These are phyloP conservation scores for Auxenochlorella protothecoides DNA, from an alignment of 139 green algal genomes.

Conservation along the genomic window DNA sequence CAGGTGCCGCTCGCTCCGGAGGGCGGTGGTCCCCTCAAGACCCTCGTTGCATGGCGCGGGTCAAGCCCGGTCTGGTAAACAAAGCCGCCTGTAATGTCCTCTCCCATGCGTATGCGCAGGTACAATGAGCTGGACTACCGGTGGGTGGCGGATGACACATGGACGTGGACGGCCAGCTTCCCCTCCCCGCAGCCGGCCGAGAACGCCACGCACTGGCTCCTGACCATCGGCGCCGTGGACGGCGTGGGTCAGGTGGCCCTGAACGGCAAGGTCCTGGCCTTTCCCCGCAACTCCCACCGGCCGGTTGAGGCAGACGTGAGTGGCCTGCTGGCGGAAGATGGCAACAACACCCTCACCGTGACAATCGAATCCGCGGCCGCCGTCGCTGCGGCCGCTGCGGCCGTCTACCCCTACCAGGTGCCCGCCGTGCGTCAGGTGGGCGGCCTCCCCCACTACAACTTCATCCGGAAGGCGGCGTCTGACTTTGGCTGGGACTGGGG, in stretches of 20 bases:
- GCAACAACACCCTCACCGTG: slow-evolving; percentile 9
- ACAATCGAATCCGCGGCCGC: slow-evolving; percentile 7
- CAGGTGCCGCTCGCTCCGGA: neutral
- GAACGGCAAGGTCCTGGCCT: slow-evolving; percentile 22
- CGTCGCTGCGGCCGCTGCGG: neutral
- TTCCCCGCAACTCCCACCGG: slow-evolving; percentile 35
- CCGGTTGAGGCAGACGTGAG: slow-evolving; percentile 7
- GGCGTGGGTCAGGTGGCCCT: slow-evolving; percentile 3
- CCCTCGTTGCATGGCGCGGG: too few species aligned
- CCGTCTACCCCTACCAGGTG: slow-evolving; percentile 22
- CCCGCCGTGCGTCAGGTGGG: slow-evolving; percentile 10
- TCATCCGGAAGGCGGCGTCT: slow-evolving; percentile 56
- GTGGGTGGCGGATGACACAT: slow-evolving; percentile 47
- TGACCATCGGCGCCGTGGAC: slow-evolving; percentile 30
- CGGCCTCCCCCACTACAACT: slow-evolving; percentile 49
- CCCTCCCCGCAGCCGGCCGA: slow-evolving; percentile 3
- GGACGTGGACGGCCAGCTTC: slow-evolving; percentile 39
- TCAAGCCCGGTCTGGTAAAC: too few species aligned
- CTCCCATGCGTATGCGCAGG: slow-evolving; percentile 12
- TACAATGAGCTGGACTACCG: slow-evolving; percentile 42
- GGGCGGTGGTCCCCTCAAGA: neutral
- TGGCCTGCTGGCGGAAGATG: neutral
- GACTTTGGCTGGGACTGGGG: slow-evolving; percentile 82
- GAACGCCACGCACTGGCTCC: slow-evolving; percentile 22
- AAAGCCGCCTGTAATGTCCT: neutral